These are phyloP conservation scores for Hygrophoropsis aurantiaca DNA, from an alignment of 768 basidiomycete genomes.

Conservation along the genomic window DNA sequence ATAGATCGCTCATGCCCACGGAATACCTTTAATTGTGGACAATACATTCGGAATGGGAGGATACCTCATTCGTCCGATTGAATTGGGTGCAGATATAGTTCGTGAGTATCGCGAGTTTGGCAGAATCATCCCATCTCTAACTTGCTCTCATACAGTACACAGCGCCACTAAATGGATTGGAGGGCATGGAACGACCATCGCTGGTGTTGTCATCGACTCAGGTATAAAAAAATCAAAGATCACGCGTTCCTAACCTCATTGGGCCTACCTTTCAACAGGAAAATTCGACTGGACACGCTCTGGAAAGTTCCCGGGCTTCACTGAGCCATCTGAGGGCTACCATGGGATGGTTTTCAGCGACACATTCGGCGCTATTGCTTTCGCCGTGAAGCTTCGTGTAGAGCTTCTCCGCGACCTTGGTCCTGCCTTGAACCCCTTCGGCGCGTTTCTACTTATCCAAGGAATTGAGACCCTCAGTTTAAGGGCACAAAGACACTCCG, in stretches of 20 bases:
- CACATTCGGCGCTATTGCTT: conserved; percentile 51
- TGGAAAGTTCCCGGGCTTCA: conserved; percentile 57
- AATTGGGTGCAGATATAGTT: conserved; percentile 58
- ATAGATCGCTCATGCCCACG: conserved; percentile 58
- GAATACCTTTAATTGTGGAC: conserved; percentile 64
- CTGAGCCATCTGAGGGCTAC: conserved; percentile 54
- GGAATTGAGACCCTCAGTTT: conserved; percentile 65
- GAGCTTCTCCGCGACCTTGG: conserved; percentile 57
- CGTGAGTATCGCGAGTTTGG: conserved; percentile 20
- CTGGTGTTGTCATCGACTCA: conserved; percentile 59
- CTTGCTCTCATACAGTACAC: conserved; percentile 34
- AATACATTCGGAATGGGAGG: conserved; percentile 67
- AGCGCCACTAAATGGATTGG: conserved; percentile 70
- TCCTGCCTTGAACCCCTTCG: conserved; percentile 53
- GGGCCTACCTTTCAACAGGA: conserved; percentile 30
- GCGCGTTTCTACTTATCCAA: conserved; percentile 56
- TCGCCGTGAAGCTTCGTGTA: conserved; percentile 50
- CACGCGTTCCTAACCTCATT: neutral
- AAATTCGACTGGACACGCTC: conserved; percentile 57
- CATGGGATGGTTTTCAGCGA: conserved; percentile 53
- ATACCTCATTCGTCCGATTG: conserved; percentile 53
- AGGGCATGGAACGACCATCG: conserved; percentile 68
- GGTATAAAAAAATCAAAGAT: conserved; percentile 33
- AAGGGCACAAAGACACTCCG: conserved; percentile 55
- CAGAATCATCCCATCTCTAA: neutral